A percentile compares a stretch with the other conserved stretches of the same genome.
Conservation (phyloP, 768 basidiomycete species). For the Tricholoma saponaceum region DNA sequence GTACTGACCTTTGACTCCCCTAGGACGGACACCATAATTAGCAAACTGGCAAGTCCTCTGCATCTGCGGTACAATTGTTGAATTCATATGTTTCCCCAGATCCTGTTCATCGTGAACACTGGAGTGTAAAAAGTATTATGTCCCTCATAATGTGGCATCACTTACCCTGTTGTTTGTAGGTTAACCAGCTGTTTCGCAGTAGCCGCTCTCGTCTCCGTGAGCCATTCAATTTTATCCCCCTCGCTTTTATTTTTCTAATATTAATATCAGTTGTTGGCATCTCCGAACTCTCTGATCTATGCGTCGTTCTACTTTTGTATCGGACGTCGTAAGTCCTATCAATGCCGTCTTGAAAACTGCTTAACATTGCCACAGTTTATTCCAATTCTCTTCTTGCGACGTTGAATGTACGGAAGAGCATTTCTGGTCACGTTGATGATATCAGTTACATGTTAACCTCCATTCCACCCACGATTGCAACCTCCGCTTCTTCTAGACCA, state of each 20-base stretch:
- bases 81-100: constrained; percentile 25
- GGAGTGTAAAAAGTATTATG: constrained; percentile 32
- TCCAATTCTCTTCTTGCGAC: constrained; percentile 51
- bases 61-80: no score
- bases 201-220: constrained; percentile 41
- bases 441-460: no score
- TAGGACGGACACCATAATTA: no score
- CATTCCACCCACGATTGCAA: no score
- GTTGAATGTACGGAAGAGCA: constrained; percentile 40
- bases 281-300: constrained; percentile 33
- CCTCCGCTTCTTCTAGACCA: no score
- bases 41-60: no score
- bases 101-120: constrained; percentile 53
- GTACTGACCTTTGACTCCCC: no score
- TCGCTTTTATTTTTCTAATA: no score
- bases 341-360: not conserved
- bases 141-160: no score
- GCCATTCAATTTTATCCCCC: constrained; percentile 8
- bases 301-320: constrained; percentile 50
- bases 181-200: constrained; percentile 38
- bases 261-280: not conserved
- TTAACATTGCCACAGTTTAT: constrained; percentile 31
- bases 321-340: constrained; percentile 38
- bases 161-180: no score
- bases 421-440: constrained; percentile 27